Evolutionary conservation across 2,329 filamentous ascomycete species (phyloP), one percentile per base, ranked within the genome.

Genomic region (Gaeumannomyces tritici): DNA sequence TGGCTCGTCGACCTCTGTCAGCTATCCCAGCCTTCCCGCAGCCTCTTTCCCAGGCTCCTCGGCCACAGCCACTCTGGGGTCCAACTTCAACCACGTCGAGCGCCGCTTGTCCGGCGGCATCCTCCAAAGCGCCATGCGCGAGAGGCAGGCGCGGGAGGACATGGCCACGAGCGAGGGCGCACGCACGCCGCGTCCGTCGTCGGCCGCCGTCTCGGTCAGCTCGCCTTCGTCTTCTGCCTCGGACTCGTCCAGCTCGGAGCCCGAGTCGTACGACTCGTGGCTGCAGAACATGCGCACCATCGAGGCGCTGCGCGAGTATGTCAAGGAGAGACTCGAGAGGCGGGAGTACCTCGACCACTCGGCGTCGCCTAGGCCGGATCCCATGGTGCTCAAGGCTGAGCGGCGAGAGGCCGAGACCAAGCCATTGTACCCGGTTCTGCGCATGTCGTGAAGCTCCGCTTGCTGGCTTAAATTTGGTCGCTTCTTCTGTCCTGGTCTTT

Each of bases 11-110:
- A 75, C 80, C 28, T 84, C 84, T 57, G 83, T 85, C 69, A 84
- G 90, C 76, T 95, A 95, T 74, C 90, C 90, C 24, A 90, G 80
- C 66, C 83, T 95, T 35, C 89, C 82, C 57, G 83, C 89, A 4
- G 61, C 87, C 57, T 88, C 88, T 72, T 90, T 89, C 70, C 81
- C 83, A 1, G 81, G 86, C 33, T 87, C 89, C 66, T 83, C 85
- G 3, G 84, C 87, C 51, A 87, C 89, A 2, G 86, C 89, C 18
- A 89, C 88, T 27, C 82, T 93, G 21, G 90, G 88, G 1, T 83
- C 86, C 18, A 86, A 77, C 69, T 89, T 88, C 66, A 84, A 87
- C 63, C 78, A 76, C 65, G 84, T 85, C 66, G 83, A 84, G 70
- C 83, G 85, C 59, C 84, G 86, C 60, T 83, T 86, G 64, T 88